Conservation (phyloP, 257 asterid species). For the Forsythia viridissima region DNA sequence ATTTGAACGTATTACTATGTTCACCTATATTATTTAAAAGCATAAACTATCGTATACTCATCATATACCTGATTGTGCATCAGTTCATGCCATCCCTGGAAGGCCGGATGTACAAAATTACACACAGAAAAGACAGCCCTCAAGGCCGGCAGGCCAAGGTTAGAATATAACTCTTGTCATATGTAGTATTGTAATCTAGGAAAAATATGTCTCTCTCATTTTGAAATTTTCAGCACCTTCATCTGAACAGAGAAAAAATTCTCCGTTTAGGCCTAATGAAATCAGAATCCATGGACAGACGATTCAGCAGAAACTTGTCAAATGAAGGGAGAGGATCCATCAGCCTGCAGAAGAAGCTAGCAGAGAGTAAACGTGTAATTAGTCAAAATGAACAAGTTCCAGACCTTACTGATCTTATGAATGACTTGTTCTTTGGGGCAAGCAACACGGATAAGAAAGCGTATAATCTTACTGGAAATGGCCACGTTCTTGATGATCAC, state of each 20-base stretch:
- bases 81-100: constrained; percentile 18
- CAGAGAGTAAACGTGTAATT: constrained; percentile 18
- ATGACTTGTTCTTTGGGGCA: constrained; percentile 65
- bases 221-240: constrained; percentile 21
- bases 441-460: constrained; percentile 32
- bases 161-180: neutral
- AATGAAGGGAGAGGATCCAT: constrained; percentile 20
- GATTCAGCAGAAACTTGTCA: constrained; percentile 29
- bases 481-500: constrained; percentile 8
- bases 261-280: neutral
- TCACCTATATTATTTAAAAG: neutral
- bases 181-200: neutral
- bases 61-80: neutral
- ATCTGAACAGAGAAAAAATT: neutral
- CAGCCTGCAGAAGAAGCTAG: constrained; percentile 34
- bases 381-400: constrained; percentile 20
- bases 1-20: too few relatives aligned
- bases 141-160: constrained; percentile 41
- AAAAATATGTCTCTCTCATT: constrained; percentile 18
- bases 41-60: too few relatives aligned
- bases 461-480: constrained; percentile 44
- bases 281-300: constrained; percentile 31
- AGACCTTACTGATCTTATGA: constrained; percentile 64
- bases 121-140: constrained; percentile 35
- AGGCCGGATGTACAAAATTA: constrained; percentile 19